Conservation (phyloP, 2,329 filamentous ascomycete species). For the Phoma sp. region DNA sequence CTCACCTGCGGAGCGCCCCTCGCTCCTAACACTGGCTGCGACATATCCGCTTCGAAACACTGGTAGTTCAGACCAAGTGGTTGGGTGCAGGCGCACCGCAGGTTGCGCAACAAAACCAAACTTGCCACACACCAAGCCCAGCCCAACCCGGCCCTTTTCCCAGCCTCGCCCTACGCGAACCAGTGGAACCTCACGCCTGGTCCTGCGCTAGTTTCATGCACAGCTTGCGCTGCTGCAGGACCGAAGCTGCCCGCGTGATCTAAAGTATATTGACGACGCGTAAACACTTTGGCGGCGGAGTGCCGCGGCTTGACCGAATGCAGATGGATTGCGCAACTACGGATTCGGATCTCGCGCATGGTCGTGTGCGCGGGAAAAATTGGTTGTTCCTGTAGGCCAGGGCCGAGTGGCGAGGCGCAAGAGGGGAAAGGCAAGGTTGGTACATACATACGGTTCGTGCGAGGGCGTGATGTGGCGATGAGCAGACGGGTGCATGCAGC, state of each 20-base stretch:
- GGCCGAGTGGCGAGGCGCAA: background rate
- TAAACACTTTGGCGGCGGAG: background rate
- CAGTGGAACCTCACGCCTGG: slow-evolving; percentile 11
- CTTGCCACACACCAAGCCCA: background rate
- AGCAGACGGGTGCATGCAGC: slow-evolving; percentile 12
- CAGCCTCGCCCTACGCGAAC: slow-evolving; percentile 7
- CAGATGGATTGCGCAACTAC: background rate
- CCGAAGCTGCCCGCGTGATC: background rate
- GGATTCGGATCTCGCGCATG: background rate
- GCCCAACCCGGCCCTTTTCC: background rate
- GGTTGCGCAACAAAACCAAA: background rate
- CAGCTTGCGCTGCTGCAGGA: background rate
- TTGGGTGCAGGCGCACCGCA: background rate
- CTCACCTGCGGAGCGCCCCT: background rate
- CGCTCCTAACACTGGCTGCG: background rate
- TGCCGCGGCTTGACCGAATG: background rate
- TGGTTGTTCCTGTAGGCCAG: background rate
- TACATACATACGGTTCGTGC: background rate
- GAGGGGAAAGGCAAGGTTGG: background rate
- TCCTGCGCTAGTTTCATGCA: slow-evolving; percentile 15
- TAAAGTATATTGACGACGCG: slow-evolving; percentile 8
- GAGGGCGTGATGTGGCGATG: slow-evolving; percentile 5
- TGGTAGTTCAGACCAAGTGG: background rate
- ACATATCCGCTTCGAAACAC: background rate
- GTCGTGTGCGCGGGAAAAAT: background rate